Evolutionary conservation across 202 grass and related monocot species (phyloP), one percentile per base, ranked within the genome.

Genomic region (Schoenoplectus triqueter): DNA sequence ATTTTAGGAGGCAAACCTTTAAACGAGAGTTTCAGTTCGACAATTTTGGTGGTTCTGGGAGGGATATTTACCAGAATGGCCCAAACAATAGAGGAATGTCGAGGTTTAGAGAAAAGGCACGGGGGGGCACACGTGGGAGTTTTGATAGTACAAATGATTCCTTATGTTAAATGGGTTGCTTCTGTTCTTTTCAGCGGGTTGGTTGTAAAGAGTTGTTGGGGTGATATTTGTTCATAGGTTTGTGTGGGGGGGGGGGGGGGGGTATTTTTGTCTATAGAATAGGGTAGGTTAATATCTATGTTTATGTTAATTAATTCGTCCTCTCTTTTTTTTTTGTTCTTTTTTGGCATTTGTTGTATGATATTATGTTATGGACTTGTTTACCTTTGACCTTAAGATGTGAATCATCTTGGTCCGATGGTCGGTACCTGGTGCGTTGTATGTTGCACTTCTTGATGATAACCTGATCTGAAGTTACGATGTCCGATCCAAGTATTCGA

Each of bases 51-150:
- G 89, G 87, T 50, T 97, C 89, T 63, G 90, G 92, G 54, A 89
- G 95, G 73, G 94, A 90, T 2, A 86, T 90, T 82, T 80, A 88
- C 66, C 64, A 89, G 59, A 87, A 97, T 87, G 84, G 89, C 22
- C 86, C 90, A n/a, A 89, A 70, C 50, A 88, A 83, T 31, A 80
- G 85, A 68, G 86, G 87, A 45, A 8, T 7, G n/a, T 64, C 67
- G 64, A 88, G 85, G 88, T 83, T 73, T 59, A 81, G 64, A 91
- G 81, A 87, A 76, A 52, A 61, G 86, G 86, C 46, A 5, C 64
- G 4, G 86, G 73, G 3, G 74, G 89, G 82, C 81, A 78, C 7
- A 65, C 31, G 18, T 21, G 82, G 56, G 46, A 87, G 80, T 73
- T 92, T 87, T 85, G 89, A 87, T 46, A 82, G 86, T 13, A 45